phyloP scores from a whole-genome alignment of 306 rosid species.

The Pyrus pyrifolia region DNA sequence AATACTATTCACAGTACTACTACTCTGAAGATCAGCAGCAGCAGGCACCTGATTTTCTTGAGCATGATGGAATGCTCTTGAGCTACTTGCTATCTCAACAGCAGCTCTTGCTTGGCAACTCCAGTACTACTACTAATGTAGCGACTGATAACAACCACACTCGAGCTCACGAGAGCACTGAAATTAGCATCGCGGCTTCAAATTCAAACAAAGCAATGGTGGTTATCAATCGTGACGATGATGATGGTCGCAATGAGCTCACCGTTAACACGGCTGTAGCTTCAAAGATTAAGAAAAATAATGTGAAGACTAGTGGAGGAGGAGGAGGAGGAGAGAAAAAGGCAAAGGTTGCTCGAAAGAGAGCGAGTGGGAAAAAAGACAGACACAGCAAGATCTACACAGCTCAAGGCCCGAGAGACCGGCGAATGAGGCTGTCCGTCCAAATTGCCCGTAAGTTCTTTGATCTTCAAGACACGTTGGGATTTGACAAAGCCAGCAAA shows the following conservation, averaged over 20 bases:
- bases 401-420: slow-evolving; percentile 45
- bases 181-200: slow-evolving; percentile 5
- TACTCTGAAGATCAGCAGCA: not conserved
- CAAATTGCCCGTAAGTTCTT: slow-evolving; percentile 49
- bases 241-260: not conserved
- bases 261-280: not conserved
- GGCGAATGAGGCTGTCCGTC: slow-evolving; percentile 54
- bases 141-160: not conserved
- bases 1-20: not conserved
- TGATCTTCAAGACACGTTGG: slow-evolving; percentile 53
- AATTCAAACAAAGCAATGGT: not conserved
- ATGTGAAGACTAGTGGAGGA: not conserved
- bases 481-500: slow-evolving; percentile 53
- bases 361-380: slow-evolving; percentile 38
- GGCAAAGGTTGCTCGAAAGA: slow-evolving; percentile 16
- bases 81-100: slow-evolving; percentile 34
- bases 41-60: not conserved
- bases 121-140: not conserved
- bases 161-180: not conserved
- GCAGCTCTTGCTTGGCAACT: slow-evolving; percentile 5
- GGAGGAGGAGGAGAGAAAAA: not conserved
- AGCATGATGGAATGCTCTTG: slow-evolving; percentile 29
- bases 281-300: not conserved
- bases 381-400: slow-evolving; percentile 61
- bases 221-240: not conserved